Conservation (phyloP, 129 eudicot genomes). For the Artemisia annua region DNA sequence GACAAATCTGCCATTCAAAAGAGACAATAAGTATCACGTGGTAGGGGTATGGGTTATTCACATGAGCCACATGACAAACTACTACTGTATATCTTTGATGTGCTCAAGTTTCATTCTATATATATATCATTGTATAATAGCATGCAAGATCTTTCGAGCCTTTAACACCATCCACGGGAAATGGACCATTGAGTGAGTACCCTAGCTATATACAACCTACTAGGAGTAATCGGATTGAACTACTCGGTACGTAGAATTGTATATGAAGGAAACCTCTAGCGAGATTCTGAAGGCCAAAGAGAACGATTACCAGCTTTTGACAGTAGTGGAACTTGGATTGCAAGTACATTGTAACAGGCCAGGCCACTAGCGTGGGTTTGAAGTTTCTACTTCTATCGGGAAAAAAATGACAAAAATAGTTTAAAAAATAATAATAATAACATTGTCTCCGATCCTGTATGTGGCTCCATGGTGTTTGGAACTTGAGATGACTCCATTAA, state of each 20-base stretch:
- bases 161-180: not conserved
- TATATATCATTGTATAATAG: not conserved
- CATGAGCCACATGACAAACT: conserved; percentile 21
- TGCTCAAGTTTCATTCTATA: not conserved
- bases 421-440: no score
- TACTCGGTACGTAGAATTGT: not conserved
- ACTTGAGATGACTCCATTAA: no score
- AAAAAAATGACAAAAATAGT: no score
- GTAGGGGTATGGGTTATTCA: conserved; percentile 26
- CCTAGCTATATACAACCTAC: not conserved
- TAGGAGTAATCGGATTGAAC: not conserved
- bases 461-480: no score
- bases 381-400: no score
- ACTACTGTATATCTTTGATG: conserved; percentile 18
- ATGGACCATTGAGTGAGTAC: conserved; percentile 5
- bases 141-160: conserved; percentile 12
- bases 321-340: no score
- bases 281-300: no score
- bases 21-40: conserved; percentile 36
- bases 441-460: no score
- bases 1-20: conserved; percentile 25
- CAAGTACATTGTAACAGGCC: no score
- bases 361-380: no score
- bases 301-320: no score
- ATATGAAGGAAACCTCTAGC: no score